phyloP scores from a whole-genome alignment of 805 yeast genomes.

The Candida hispaniensis region DNA sequence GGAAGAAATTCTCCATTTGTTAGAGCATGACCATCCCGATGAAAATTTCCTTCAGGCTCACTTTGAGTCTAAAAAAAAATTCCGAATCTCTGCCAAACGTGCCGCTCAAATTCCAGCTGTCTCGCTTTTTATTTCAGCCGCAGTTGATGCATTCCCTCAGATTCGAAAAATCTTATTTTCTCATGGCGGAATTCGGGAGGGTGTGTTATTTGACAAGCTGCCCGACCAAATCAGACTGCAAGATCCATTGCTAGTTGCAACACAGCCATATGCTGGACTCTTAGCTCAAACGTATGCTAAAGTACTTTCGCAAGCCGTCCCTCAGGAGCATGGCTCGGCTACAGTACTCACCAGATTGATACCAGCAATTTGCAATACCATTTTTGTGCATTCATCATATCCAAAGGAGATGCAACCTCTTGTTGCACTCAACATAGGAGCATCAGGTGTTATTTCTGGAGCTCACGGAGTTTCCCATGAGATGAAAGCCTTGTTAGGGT shows the following conservation, averaged over 20 bases:
- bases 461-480: constrained; percentile 66
- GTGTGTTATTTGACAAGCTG: constrained; percentile 52
- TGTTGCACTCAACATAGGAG: constrained; percentile 61
- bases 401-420: constrained; percentile 69
- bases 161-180: constrained; percentile 55
- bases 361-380: constrained; percentile 62
- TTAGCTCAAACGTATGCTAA: constrained; percentile 47
- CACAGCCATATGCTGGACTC: constrained; percentile 61
- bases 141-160: constrained; percentile 49
- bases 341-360: constrained; percentile 49
- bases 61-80: constrained; percentile 33
- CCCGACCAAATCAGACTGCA: constrained; percentile 48
- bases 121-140: constrained; percentile 50
- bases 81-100: constrained; percentile 55
- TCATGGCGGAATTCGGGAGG: constrained; percentile 74
- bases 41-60: constrained; percentile 11
- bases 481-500: constrained; percentile 58
- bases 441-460: constrained; percentile 65
- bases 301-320: constrained; percentile 46
- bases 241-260: constrained; percentile 60
- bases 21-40: constrained; percentile 14
- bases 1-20: constrained; percentile 30
- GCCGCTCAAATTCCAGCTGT: constrained; percentile 61
- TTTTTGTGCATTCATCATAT: constrained; percentile 67
- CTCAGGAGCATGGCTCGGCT: constrained; percentile 36